These are phyloP conservation scores for Hortaea sp. DNA, from an alignment of 2,329 filamentous ascomycete genomes.

Conservation along the genomic window DNA sequence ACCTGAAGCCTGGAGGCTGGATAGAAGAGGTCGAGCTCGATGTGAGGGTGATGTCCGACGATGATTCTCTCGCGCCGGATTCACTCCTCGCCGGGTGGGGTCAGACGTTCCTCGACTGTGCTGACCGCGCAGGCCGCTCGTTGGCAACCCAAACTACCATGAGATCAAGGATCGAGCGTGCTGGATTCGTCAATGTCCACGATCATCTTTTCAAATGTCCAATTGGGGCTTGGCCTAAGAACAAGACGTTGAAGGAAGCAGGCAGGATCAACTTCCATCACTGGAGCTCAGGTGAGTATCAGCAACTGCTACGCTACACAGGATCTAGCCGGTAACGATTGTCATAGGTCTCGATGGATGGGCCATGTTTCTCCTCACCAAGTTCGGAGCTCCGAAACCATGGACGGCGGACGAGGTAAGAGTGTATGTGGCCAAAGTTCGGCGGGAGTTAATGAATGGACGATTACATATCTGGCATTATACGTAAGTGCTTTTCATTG, in stretches of 20 bases:
- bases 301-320: too few relatives aligned
- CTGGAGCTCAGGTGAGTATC: not conserved
- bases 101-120: slow-evolving; percentile 1
- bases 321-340: too few relatives aligned
- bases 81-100: not conserved
- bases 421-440: slow-evolving; percentile 1
- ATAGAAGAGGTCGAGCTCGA: slow-evolving; percentile 1
- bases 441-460: not conserved
- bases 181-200: slow-evolving; percentile 1
- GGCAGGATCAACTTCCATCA: slow-evolving; percentile 2
- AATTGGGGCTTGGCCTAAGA: slow-evolving; percentile 1
- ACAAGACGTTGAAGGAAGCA: slow-evolving; percentile 1
- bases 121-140: not conserved
- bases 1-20: slow-evolving; percentile 1
- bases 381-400: not conserved
- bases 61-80: not conserved
- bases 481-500: not conserved
- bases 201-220: slow-evolving; percentile 2
- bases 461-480: slow-evolving; percentile 1
- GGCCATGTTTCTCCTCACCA: slow-evolving; percentile 1
- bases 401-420: slow-evolving; percentile 2
- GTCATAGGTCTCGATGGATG: not conserved
- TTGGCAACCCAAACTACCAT: not conserved
- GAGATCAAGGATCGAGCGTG: slow-evolving; percentile 1
- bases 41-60: slow-evolving; percentile 1